These are phyloP conservation scores for Globisporangium cederbergense DNA, from an alignment of 352 stramenopile species.

Conservation along the genomic window DNA sequence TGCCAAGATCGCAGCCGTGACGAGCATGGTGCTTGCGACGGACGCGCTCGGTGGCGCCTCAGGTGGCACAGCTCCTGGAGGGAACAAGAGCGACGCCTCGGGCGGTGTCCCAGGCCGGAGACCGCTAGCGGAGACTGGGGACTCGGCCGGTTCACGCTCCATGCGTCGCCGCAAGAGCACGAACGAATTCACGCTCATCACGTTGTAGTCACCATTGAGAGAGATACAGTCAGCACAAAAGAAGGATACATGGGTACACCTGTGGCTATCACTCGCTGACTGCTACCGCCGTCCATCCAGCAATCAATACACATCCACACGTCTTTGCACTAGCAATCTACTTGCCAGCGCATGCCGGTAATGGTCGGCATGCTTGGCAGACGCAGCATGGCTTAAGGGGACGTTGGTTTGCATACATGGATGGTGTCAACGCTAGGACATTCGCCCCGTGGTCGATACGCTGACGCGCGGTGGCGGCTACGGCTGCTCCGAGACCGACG, in stretches of 20 bases:
- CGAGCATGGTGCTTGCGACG: conserved; percentile 9
- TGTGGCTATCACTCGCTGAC: neutral
- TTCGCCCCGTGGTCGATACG: no score
- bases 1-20: conserved; percentile 2
- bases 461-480: no score
- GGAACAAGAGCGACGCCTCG: conserved; percentile 5
- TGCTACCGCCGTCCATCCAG: neutral
- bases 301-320: neutral
- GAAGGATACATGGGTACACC: no score
- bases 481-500: no score
- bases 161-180: conserved; percentile 64
- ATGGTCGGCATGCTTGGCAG: no score
- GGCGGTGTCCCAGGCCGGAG: conserved; percentile 11
- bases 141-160: conserved; percentile 18
- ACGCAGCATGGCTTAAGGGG: no score
- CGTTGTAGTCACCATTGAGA: neutral
- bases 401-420: no score
- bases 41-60: neutral
- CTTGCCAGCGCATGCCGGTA: no score
- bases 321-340: no score
- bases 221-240: neutral
- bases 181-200: conserved; percentile 28
- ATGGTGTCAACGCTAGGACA: no score
- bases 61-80: neutral
- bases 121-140: conserved; percentile 23